Base-by-base conservation (phyloP, 495 filamentous ascomycete genomes). In the Xanthoparmelia taractica region DNA sequence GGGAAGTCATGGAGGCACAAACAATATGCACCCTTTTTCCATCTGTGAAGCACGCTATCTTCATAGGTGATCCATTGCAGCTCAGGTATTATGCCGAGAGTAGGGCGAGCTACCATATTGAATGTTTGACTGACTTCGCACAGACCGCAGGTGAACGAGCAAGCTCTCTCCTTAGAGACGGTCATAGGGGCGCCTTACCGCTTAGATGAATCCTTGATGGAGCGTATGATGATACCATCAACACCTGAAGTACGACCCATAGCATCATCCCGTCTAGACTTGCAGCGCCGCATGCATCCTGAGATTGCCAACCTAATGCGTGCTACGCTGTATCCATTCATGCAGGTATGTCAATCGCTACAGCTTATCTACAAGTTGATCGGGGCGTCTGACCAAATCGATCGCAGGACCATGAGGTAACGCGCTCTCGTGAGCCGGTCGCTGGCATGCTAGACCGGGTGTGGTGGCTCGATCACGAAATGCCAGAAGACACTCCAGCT, bases 221-320 rank as follows among this genome's bases (percentile, higher is more conserved):
- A 89, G 70, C 74, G 87, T 17, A 73, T 88, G 11, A 82, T 84
- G 11, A 69, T 71, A 13, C 79, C 81, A 1, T 57, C 29, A 20
- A 60, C 34, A 41, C 33, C 63, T 8, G 58, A 52, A 13, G 45
- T 62, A 12, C 70, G 67, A 25, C 65, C 70, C 4, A 57, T 72
- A 34, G 82, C 86, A 8, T 75, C 80, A 57, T 76, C 76, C 59
- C 77, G 76, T 13, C 75, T 90, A 4, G 74, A 84, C 40, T 79
- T 80, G 17, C 88, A 92, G 67, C 76, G 88, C 34, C 79, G 88
- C 34, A 92, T 92, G 88, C 84, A 87, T 70, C 87, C 89, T 20
- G 79, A 75, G 0, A 86, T 91, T 52, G 78, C 87, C 6, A 67
- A 78, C 10, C 74, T 87, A 2, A 70, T 86, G 36, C 77, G 85